Base-by-base conservation (phyloP, 2,329 filamentous ascomycete genomes). In the Talaromyces sp. region DNA sequence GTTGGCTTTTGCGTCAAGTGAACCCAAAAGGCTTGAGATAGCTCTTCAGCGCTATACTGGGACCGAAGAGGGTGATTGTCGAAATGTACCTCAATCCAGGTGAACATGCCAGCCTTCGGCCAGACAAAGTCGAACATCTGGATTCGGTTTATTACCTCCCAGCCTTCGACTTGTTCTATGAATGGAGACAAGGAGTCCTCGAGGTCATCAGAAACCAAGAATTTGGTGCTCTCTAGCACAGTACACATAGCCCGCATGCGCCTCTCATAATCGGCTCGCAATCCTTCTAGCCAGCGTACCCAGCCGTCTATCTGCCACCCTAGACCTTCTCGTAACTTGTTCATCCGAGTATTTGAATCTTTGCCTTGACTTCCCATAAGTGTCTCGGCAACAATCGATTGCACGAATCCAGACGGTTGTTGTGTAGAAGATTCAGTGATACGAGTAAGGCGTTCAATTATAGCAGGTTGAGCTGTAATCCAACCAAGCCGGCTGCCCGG, bases 401-500 rank as follows among this genome's bases (percentile, higher is more conserved):
- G 93, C 10, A 93, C 90, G 68, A 97, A 96, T 16, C 92, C 93
- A 0, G 88, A 93, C 0, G 92, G 91, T 60, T 93, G 88, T 66
- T 93, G 88, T 0, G 91, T 96, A 16, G 82, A 82, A 0, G 83
- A 81, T 72, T 97, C 92, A 17, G 86, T 87, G 64, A 95, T 88
- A 50, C 88, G 87, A 14, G 80, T 68, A 24, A 94, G 76, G 6
- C 89, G 85, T 71, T 95, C 90, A 42, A 91, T 80, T 43, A 97
- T 77, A 1, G 77, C 85, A 1, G 91, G 91, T 66, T 95, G 89
- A 0, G 89, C 87, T 0, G 92, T 96, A 60, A 96, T 86, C 90
- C 91, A 97, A 36, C 93, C 93, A 1, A 97, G 77, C 27, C 93
- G 86, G 67, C 90, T 95, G 2, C 93, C 93, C 0, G 93, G 93